Percentiles rank a stretch among this genome's conserved stretches.
phyloP scores from a whole-genome alignment of 2,329 filamentous ascomycete species.

The Xylaria sp. region DNA sequence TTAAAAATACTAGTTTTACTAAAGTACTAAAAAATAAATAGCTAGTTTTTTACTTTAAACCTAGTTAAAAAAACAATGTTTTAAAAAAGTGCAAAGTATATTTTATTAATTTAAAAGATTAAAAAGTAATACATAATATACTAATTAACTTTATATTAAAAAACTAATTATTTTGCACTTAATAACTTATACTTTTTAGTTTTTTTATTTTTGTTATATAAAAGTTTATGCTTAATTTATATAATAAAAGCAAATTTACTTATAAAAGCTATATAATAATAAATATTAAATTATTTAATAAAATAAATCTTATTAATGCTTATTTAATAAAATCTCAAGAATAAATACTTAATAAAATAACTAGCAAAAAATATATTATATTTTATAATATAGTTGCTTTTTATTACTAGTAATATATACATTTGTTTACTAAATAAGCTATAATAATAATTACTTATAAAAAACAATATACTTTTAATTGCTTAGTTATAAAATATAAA shows the following conservation, averaged over 20 bases:
- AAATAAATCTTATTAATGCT: background rate
- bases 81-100: slow-evolving; percentile 8
- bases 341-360: background rate
- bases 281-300: background rate
- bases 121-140: slow-evolving; percentile 1
- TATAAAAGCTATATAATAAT: slow-evolving; percentile 1
- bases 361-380: background rate
- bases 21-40: slow-evolving; percentile 6
- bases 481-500: slow-evolving; percentile 17
- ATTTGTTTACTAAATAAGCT: slow-evolving; percentile 6
- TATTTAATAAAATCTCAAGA: background rate
- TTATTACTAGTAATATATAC: background rate
- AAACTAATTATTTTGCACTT: background rate
- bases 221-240: background rate
- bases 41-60: slow-evolving; percentile 6
- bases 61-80: slow-evolving; percentile 8
- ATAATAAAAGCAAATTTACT: no score
- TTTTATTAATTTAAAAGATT: slow-evolving; percentile 13
- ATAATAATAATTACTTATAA: no score
- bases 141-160: background rate
- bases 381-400: background rate
- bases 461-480: no score
- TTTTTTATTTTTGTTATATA: slow-evolving; percentile 21
- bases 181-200: no score
- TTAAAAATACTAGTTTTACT: slow-evolving; percentile 11